Percentiles rank a stretch among this genome's conserved stretches.
Conservation (phyloP, 257 asterid genomes). For the Misopates orontium region DNA sequence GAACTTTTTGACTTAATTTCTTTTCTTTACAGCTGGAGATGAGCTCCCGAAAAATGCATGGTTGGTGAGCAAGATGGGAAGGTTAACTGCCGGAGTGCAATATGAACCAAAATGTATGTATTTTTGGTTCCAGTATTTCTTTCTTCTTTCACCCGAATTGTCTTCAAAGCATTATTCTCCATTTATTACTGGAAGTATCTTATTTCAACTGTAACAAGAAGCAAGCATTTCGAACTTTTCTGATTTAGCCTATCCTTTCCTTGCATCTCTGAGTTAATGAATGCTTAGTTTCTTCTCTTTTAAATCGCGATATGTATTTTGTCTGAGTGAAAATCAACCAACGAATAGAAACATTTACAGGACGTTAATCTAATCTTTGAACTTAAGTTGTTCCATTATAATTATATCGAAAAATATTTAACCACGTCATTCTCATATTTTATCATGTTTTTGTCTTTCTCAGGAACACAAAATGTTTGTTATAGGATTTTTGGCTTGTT, state of each 20-base stretch:
- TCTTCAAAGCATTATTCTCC: constrained; percentile 2
- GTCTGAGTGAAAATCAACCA: constrained; percentile 11
- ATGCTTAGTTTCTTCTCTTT: background rate
- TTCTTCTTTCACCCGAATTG: constrained; percentile 23
- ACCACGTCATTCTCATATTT: background rate
- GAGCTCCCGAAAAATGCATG: constrained; percentile 81
- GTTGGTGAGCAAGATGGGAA: constrained; percentile 90
- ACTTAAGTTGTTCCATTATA: background rate
- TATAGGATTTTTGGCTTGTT: background rate
- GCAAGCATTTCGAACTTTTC: background rate
- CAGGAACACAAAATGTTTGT: background rate
- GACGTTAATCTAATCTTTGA: background rate
- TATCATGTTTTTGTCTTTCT: background rate
- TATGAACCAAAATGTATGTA: constrained; percentile 80
- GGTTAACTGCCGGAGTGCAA: constrained; percentile 90
- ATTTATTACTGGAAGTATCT: constrained; percentile 1
- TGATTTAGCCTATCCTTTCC: constrained; percentile 5
- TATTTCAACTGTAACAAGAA: background rate
- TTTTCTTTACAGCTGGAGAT: constrained; percentile 49
- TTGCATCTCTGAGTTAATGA: background rate
- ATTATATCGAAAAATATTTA: background rate
- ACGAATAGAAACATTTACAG: background rate
- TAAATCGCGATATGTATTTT: background rate
- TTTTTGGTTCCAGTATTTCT: constrained; percentile 1
- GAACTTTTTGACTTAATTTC: constrained; percentile 16